Base-by-base conservation (phyloP, 1,284 basidiomycete genomes). In the Cryptococcus deneoformans region DNA sequence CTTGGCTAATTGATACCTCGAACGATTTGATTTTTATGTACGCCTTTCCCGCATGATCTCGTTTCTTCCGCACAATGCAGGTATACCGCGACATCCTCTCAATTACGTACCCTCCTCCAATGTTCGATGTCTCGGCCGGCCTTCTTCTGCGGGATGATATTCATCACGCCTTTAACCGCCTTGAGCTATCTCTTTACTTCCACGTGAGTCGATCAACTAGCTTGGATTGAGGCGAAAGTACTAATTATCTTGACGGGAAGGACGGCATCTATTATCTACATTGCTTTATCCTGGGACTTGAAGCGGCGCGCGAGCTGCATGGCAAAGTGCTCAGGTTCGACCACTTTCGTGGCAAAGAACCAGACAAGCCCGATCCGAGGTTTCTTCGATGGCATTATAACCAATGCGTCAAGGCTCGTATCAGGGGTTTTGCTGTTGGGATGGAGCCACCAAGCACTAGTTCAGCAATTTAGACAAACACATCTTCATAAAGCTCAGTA, bases 371-470 rank as follows among this genome's bases (percentile, higher is more conserved):
- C 5, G 52, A 61, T 48, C 36, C 36, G 10, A 44, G 47, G 12
- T 37, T 61, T 6, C 14, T 58, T 11, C 7, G 40, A 12, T 61
- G 59, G 59, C 59, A 58, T 52, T 61, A 61, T 37, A 58, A 14
- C n/a, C 59, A 58, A 51, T 61, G 56, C 46, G 5, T 55, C 6
- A 58, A 49, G 44, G 59, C 59, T 9, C 59, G 48, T 47, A 61
- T 60, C 16, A 50, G 59, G 59, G 56, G 59, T 7, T 61, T 58
- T 34, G n/a, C 50, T 40, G 1, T 34, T 14, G 50, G 50, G 14
- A 34, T 40, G 12, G 20, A 20, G 20, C 20, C 20, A 20, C 20
- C 20, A 20, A 20, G 20, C 20, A 20, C 20, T 20, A 20, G 20
- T 20, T 20, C 20, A 20, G 20, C 20, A 20, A 20, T 20, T 20